These are phyloP conservation scores for Eucalyptus sp. DNA, from an alignment of 345 rosid genomes.

Conservation along the genomic window DNA sequence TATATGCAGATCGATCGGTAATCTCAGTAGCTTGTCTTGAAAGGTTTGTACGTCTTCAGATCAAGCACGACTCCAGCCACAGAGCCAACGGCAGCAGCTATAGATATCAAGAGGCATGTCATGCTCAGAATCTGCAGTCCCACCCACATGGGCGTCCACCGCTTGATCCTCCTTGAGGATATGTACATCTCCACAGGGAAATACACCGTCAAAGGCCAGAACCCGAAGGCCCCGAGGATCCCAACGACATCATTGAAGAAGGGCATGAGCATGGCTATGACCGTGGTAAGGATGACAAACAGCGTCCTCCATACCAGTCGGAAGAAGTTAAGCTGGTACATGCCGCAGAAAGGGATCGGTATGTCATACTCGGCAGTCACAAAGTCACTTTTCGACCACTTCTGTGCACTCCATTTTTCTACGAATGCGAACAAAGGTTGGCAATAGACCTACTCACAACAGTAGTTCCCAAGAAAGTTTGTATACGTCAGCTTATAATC, in stretches of 20 bases:
- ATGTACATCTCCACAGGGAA: constrained; percentile 46
- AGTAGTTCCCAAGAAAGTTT: background rate
- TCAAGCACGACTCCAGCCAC: constrained; percentile 42
- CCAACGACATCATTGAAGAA: constrained; percentile 47
- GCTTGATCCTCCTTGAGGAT: constrained; percentile 18
- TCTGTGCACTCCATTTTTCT: constrained; percentile 37
- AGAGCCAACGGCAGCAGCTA: constrained; percentile 38
- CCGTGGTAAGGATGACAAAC: constrained; percentile 26
- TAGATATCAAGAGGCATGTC: constrained; percentile 15
- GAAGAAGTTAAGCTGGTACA: constrained; percentile 38
- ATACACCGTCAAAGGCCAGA: constrained; percentile 47
- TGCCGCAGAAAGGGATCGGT: constrained; percentile 20
- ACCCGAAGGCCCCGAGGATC: constrained; percentile 41
- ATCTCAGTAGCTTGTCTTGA: constrained; percentile 29
- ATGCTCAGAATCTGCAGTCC: constrained; percentile 30
- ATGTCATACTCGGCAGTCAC: constrained; percentile 29
- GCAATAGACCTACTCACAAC: constrained; percentile 23
- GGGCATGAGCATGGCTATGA: constrained; percentile 48
- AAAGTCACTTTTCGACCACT: constrained; percentile 27
- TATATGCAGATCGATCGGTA: background rate
- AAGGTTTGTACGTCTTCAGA: constrained; percentile 41
- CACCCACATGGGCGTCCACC: constrained; percentile 24
- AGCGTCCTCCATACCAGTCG: constrained; percentile 38
- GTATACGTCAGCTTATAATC: background rate
- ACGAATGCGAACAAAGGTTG: constrained; percentile 55